Evolutionary conservation across 1,284 basidiomycete genomes (phyloP).

Genomic region (Ganoderma sp.): DNA sequence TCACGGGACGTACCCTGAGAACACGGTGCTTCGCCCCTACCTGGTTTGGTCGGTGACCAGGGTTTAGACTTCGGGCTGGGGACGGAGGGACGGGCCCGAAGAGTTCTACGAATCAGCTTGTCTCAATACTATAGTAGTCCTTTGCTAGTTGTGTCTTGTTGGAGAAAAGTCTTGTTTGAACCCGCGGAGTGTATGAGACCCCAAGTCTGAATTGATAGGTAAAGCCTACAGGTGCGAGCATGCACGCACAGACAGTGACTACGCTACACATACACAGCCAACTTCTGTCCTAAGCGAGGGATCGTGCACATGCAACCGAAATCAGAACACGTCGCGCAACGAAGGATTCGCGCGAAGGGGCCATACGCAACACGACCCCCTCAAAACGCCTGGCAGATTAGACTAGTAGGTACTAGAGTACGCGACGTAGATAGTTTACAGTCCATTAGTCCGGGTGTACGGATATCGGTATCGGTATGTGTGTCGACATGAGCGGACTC

Average conservation of each 20-base stretch:
- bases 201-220: background rate
- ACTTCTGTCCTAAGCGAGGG: background rate
- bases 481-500: slow-evolving; percentile 28
- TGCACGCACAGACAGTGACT: background rate
- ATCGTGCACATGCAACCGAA: background rate
- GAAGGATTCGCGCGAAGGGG: background rate
- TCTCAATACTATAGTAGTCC: too few species aligned
- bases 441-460: slow-evolving; percentile 28
- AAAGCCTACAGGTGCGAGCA: background rate
- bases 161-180: too few species aligned
- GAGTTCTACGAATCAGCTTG: too few species aligned
- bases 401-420: slow-evolving; percentile 8
- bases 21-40: background rate
- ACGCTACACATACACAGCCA: background rate
- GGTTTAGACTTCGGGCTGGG: background rate
- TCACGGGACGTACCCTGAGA: slow-evolving; percentile 19
- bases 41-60: background rate
- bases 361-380: background rate
- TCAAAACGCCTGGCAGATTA: slow-evolving; percentile 1
- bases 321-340: background rate
- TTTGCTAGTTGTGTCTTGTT: too few species aligned
- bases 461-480: slow-evolving; percentile 13
- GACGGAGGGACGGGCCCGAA: background rate
- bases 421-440: slow-evolving; percentile 29
- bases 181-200: background rate